phyloP scores from a whole-genome alignment of 1,284 basidiomycete genomes.

The Ganoderma leucocontextum region DNA sequence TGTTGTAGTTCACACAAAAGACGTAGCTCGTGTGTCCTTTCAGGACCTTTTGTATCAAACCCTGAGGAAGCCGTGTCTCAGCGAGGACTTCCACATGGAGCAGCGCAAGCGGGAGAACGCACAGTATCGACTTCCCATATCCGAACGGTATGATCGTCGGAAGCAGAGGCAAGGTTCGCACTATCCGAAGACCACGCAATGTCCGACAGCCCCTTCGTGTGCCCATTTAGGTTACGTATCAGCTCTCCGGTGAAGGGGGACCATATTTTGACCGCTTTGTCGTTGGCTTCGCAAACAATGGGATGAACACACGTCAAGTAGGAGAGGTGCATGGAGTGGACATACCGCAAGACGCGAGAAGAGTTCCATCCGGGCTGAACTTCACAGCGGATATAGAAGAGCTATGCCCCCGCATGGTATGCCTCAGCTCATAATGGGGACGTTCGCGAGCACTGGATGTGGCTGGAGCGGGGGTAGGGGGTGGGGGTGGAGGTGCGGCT shows the following conservation, averaged over 20 bases:
- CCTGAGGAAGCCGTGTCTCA: conserved; percentile 51
- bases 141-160: conserved; percentile 87
- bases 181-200: conserved; percentile 89
- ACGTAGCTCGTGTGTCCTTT: conserved; percentile 90
- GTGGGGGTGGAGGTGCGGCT: conserved; percentile 43
- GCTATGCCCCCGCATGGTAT: conserved; percentile 75
- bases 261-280: conserved; percentile 84
- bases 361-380: conserved; percentile 82
- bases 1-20: conserved; percentile 92
- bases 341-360: conserved; percentile 83
- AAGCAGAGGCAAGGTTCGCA: conserved; percentile 84
- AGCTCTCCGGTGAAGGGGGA: conserved; percentile 79
- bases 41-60: conserved; percentile 70
- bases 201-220: conserved; percentile 88
- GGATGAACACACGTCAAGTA: neutral
- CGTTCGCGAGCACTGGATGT: conserved; percentile 54
- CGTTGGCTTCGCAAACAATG: conserved; percentile 60
- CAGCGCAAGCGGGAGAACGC: conserved; percentile 40
- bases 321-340: conserved; percentile 21
- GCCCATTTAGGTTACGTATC: conserved; percentile 74
- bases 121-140: conserved; percentile 88
- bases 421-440: conserved; percentile 75
- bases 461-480: conserved; percentile 42
- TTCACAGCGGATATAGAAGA: conserved; percentile 84
- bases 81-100: neutral